Evolutionary conservation across 495 filamentous ascomycete species (phyloP).

Genomic region (Astrothelium macrocarpum): DNA sequence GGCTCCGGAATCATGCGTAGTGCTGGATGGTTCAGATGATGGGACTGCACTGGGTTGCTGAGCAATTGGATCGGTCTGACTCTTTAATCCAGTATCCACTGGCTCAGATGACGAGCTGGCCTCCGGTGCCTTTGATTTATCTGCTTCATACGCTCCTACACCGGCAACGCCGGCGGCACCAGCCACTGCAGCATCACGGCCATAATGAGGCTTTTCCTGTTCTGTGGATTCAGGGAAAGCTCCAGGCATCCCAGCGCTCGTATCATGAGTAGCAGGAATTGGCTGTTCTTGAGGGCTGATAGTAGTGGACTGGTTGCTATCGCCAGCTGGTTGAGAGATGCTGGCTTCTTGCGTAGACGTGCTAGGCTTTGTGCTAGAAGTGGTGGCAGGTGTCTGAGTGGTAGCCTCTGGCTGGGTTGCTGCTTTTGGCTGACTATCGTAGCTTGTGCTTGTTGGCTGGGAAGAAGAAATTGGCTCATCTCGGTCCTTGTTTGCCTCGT

Average conservation of each 20-base stretch:
- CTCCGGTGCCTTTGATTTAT: not conserved
- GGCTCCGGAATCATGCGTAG: too few species aligned
- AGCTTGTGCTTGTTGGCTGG: not conserved
- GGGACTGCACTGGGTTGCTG: not conserved
- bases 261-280: not conserved
- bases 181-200: not conserved
- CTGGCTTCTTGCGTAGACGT: not conserved
- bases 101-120: not conserved
- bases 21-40: too few species aligned
- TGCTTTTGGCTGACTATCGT: not conserved
- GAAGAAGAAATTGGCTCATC: not conserved
- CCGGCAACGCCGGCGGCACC: constrained; percentile 2
- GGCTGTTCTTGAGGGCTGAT: too few species aligned
- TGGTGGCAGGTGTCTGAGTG: not conserved
- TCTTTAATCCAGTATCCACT: not conserved
- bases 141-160: constrained; percentile 2
- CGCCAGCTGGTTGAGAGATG: not conserved
- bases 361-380: not conserved
- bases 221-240: not conserved
- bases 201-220: constrained; percentile 9
- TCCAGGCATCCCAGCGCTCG: not conserved
- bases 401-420: not conserved
- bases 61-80: not conserved
- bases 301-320: not conserved
- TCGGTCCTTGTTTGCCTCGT: constrained; percentile 10